Evolutionary conservation across 139 green algal species (phyloP).

Genomic region (Ettlia oleoabundans): DNA sequence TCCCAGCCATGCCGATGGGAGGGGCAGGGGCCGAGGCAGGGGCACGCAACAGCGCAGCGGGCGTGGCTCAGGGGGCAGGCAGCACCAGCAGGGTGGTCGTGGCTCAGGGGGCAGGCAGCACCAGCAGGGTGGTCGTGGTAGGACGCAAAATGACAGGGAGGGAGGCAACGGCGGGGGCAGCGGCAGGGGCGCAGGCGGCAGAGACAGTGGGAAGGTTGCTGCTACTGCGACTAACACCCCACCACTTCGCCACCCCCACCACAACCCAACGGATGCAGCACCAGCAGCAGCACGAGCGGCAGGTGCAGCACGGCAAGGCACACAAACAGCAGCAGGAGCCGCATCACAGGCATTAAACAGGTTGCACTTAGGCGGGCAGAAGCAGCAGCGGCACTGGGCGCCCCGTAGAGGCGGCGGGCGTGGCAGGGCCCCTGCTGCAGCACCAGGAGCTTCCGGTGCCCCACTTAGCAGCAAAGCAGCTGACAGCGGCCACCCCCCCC

Average conservation of each 20-base stretch:
- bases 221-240: not conserved
- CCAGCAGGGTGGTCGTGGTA: not conserved
- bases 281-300: not conserved
- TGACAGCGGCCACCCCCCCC: too few relatives aligned
- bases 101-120: not conserved
- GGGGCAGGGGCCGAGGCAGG: not conserved
- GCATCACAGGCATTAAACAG: not conserved
- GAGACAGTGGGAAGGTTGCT: not conserved
- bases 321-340: not conserved
- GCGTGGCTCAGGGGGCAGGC: not conserved
- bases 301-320: not conserved
- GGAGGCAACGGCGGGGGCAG: slow-evolving; percentile 2
- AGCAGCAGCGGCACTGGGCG: too few relatives aligned
- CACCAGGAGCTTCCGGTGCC: too few relatives aligned
- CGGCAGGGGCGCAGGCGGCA: not conserved
- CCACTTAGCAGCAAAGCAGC: too few relatives aligned
- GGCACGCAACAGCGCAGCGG: not conserved
- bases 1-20: too few relatives aligned
- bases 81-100: not conserved
- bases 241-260: not conserved
- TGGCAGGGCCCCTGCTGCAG: too few relatives aligned
- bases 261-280: too few relatives aligned
- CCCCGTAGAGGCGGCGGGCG: too few relatives aligned
- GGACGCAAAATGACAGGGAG: too few relatives aligned
- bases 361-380: not conserved